A percentile compares a stretch with the other conserved stretches of the same genome.
These are phyloP conservation scores for Aquilaria yunnanensis DNA, from an alignment of 345 rosid genomes.

Conservation along the genomic window DNA sequence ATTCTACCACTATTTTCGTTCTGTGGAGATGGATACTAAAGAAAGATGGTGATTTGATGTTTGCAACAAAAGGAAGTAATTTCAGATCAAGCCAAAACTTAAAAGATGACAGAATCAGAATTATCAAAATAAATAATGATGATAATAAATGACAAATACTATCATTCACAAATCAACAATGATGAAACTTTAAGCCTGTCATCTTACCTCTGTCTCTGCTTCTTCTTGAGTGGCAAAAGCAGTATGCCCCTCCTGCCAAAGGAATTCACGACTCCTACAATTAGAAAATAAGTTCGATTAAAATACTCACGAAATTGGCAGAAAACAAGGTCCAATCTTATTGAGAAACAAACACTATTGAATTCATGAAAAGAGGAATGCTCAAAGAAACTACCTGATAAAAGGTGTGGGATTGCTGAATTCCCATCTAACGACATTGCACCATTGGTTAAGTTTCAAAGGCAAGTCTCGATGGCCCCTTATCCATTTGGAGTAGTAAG, in stretches of 20 bases:
- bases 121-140: too few species aligned
- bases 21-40: too few species aligned
- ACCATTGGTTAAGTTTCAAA: conserved; percentile 95
- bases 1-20: too few species aligned
- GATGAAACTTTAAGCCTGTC: conserved; percentile 8
- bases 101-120: too few species aligned
- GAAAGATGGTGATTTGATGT: too few species aligned
- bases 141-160: too few species aligned
- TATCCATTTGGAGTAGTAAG: conserved; percentile 95
- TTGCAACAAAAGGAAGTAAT: too few species aligned
- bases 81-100: too few species aligned
- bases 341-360: neutral
- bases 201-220: conserved; percentile 80
- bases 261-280: conserved; percentile 95
- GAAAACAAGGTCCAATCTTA: neutral
- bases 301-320: neutral
- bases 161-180: neutral
- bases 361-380: neutral
- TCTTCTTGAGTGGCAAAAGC: conserved; percentile 83
- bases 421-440: conserved; percentile 99
- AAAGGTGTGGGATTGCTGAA: conserved; percentile 99
- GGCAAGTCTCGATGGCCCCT: conserved; percentile 98
- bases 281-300: neutral
- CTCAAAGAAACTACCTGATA: conserved; percentile 56
- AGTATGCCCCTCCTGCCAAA: conserved; percentile 99